Conservation (phyloP, 2,329 filamentous ascomycete genomes). For the Colletotrichum paranaense region DNA sequence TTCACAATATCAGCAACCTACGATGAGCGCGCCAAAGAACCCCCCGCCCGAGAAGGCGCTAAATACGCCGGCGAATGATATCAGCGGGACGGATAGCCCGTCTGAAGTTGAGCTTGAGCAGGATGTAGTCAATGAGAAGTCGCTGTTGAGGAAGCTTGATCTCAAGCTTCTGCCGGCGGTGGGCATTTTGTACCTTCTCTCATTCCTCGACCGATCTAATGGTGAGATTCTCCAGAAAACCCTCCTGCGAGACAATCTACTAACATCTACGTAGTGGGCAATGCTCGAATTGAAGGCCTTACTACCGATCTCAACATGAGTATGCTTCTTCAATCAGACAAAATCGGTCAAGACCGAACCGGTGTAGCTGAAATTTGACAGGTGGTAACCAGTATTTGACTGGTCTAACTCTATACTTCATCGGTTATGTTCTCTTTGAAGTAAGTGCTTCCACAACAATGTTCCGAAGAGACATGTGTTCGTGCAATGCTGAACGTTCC, state of each 20-base stretch:
- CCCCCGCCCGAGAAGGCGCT: conserved; percentile 23
- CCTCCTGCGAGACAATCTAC: conserved; percentile 38
- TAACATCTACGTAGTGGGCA: conserved; percentile 59
- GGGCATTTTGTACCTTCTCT: conserved; percentile 65
- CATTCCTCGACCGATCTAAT: conserved; percentile 69
- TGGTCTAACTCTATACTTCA: conserved; percentile 74
- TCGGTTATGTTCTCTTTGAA: conserved; percentile 69
- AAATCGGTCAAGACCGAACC: no score
- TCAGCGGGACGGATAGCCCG: conserved; percentile 13
- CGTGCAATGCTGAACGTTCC: conserved; percentile 1
- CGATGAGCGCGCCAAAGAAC: conserved; percentile 19
- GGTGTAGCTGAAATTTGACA: conserved; percentile 36
- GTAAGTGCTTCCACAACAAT: conserved; percentile 40
- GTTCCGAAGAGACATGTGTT: no score
- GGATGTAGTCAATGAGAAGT: conserved; percentile 61
- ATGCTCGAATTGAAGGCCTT: conserved; percentile 68
- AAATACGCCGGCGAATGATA: conserved; percentile 14
- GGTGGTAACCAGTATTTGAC: conserved; percentile 73
- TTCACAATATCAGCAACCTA: background rate
- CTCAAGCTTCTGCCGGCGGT: conserved; percentile 63
- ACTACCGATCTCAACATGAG: conserved; percentile 64
- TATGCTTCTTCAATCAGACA: conserved; percentile 42
- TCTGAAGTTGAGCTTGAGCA: conserved; percentile 20
- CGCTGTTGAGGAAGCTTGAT: conserved; percentile 68
- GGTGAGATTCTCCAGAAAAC: conserved; percentile 51